Base-by-base conservation (phyloP, 305 asterid genomes). In the Fraxinus nigra region DNA sequence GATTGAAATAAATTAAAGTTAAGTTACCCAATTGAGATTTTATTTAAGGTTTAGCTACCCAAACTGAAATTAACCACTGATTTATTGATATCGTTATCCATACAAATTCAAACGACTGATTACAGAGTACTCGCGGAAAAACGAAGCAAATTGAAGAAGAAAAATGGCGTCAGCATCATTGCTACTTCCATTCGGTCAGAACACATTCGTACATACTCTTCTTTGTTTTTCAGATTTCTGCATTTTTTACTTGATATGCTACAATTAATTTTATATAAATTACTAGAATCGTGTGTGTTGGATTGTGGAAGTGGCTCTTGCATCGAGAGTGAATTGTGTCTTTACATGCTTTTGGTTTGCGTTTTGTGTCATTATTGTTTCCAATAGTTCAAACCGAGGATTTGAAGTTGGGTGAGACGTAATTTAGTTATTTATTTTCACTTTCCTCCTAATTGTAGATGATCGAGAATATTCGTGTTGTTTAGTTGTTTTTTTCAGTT, bases 151-250 rank as follows among this genome's bases (percentile, higher is more conserved):
- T 24, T 65, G 73, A 28, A 14, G 48, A 56, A 34, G 32, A 28
- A 76, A 82, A 51, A 89, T 87, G 90, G 92, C 92, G 9, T 83
- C 92, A 69, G 73, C 89, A 9, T 80, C 87, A 54, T 82, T 86
- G 82, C 79, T 89, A 20, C 89, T 82, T 82, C 88, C 92, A 82
- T 84, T 86, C 75, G 85, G 92, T 87, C 82, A 76, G 85, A 70
- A 2, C 56, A 26, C 75, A 30, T 5, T 24, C 14, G 18, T 8
- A 54, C 35, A 5, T 1, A 3, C 69, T 61, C 34, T 59, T 76
- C 32, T 37, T 14, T 3, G 46, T 24, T 9, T 9, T 43, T 34
- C 5, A 28, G 40, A 18, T 35, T 24, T 1, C 9, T 4, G 33
- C 0, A 0, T 73, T 16, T 14, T 5, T 51, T 51, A 56, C 5